Conservation (phyloP, 2,329 filamentous ascomycete species). For the Periconia macrospinosa region DNA sequence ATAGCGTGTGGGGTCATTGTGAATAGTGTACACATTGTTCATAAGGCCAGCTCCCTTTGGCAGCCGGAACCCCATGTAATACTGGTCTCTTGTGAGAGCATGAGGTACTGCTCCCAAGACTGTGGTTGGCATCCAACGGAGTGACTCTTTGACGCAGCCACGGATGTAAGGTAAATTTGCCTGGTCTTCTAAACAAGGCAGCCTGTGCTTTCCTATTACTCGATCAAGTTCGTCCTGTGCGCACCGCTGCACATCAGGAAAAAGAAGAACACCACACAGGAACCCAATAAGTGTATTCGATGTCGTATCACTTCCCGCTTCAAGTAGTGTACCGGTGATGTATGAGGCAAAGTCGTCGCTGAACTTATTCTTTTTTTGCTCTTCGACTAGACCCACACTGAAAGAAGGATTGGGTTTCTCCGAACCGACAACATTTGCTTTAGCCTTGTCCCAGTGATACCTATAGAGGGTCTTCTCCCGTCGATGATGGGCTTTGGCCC, state of each 20-base stretch:
- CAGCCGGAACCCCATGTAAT: slow-evolving; percentile 32
- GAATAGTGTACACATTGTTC: slow-evolving; percentile 33
- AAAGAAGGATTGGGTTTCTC: slow-evolving; percentile 20
- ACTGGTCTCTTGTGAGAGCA: slow-evolving; percentile 18
- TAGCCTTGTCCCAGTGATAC: slow-evolving; percentile 24
- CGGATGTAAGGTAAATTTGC: slow-evolving; percentile 19
- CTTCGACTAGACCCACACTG: slow-evolving; percentile 21
- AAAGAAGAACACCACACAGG: slow-evolving; percentile 18
- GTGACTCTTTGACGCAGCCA: slow-evolving; percentile 22
- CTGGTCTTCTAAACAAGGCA: slow-evolving; percentile 28
- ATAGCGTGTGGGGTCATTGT: slow-evolving; percentile 14
- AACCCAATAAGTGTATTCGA: slow-evolving; percentile 15
- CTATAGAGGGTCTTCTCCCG: slow-evolving; percentile 43
- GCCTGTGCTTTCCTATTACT: slow-evolving; percentile 21
- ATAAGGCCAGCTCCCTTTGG: slow-evolving; percentile 38
- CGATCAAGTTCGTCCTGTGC: slow-evolving; percentile 22
- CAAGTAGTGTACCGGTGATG: slow-evolving; percentile 14
- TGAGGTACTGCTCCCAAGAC: slow-evolving; percentile 17
- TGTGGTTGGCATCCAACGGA: slow-evolving; percentile 24
- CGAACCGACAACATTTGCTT: slow-evolving; percentile 15
- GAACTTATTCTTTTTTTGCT: slow-evolving; percentile 21
- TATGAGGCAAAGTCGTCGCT: slow-evolving; percentile 22
- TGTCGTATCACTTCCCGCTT: slow-evolving; percentile 21
- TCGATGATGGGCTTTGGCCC: slow-evolving; percentile 48
- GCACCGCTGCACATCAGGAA: slow-evolving; percentile 16